Evolutionary conservation across 2,329 filamentous ascomycete genomes (phyloP), one percentile per base, ranked within the genome.

Genomic region (Cladosporium sp.): DNA sequence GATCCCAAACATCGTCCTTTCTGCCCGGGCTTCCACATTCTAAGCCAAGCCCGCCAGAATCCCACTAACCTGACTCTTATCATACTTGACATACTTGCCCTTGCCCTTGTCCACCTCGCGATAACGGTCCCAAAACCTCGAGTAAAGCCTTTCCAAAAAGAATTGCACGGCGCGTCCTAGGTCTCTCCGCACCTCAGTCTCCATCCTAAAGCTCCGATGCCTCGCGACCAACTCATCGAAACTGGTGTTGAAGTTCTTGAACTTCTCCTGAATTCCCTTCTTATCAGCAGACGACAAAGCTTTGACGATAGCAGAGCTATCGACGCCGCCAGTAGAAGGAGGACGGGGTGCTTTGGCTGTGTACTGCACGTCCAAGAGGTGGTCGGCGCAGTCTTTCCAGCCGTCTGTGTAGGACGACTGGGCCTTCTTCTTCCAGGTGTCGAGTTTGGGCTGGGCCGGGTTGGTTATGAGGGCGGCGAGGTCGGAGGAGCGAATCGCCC

Each of bases 41-140:
- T 19, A 40, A 15, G 38, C 38, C 54, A 47, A 39, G 15, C 40
- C 62, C 22, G 80, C 77, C 68, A 88, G 71, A 61, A 82, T 76
- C 20, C 84, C 84, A 49, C 88, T 85, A 68, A 99, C 87, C 50
- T 86, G 84, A 40, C 81, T 81, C 79, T 97, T 97, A 78, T 97
- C 92, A 73, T 96, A 97, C 78, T 96, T 97, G 73, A 96, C 92
- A 75, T 97, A 96, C 75, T 99, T 99, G 66, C 93, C 93, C 76
- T 92, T 95, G 60, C 94, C 94, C 79, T 96, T 97, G 76, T 97
- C 93, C 64, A 97, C 87, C 75, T 97, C 94, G 72, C 97, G 92
- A 72, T 99, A 99, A 28, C 93, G 84, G 75, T 97, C 94, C 86
- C 91, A 97, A 76, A 99, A 99, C 47, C 94, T 84, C 62, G 88